Evolutionary conservation across 306 rosid species (phyloP).

Genomic region (Cucumis cinereus): DNA sequence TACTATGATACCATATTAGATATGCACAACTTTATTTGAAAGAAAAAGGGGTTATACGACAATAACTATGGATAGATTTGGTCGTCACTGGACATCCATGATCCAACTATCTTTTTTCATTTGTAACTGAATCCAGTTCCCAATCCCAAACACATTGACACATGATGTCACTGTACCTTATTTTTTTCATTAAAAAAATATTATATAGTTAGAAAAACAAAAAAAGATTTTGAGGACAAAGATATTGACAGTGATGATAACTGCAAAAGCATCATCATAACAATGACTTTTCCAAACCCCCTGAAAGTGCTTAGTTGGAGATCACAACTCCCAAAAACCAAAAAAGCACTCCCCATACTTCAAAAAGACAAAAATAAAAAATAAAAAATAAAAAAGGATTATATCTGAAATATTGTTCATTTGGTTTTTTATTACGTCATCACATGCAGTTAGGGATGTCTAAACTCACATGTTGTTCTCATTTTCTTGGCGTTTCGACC

Average conservation of each 20-base stretch:
- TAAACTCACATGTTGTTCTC: no score
- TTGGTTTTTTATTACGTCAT: no score
- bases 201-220: background rate
- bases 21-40: background rate
- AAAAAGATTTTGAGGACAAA: background rate
- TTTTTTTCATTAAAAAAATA: background rate
- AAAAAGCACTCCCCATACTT: no score
- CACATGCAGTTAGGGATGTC: no score
- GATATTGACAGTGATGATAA: background rate
- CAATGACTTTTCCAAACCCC: background rate
- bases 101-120: background rate
- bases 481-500: no score
- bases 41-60: background rate
- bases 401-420: no score
- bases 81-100: background rate
- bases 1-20: no score
- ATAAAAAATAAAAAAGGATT: no score
- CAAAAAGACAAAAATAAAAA: no score
- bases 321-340: background rate
- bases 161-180: background rate
- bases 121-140: background rate
- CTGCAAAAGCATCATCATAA: conserved; percentile 1
- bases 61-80: background rate
- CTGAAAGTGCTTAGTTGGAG: background rate
- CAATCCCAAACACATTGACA: background rate